phyloP scores from a whole-genome alignment of 768 basidiomycete genomes.

The Boletus pseudopeckii region DNA sequence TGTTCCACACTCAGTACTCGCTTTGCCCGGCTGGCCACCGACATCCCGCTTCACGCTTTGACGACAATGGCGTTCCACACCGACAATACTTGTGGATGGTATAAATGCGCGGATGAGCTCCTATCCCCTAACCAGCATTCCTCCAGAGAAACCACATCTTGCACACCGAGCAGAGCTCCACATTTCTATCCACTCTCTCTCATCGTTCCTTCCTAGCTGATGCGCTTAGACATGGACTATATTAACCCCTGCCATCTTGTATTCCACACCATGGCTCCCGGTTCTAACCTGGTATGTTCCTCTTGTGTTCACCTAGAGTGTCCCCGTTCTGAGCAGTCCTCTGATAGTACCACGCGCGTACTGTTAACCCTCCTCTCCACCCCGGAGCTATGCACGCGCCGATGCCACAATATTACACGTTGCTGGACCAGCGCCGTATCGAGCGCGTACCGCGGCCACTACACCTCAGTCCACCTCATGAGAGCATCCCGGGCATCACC shows the following conservation, averaged over 20 bases:
- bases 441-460: conserved; percentile 21
- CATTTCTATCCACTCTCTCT: neutral
- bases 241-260: neutral
- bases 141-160: neutral
- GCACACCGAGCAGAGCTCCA: neutral
- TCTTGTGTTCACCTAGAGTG: neutral
- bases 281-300: conserved; percentile 4
- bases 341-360: conserved; percentile 12
- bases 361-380: conserved; percentile 18
- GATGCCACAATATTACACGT: conserved; percentile 19
- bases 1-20: neutral
- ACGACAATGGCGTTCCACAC: conserved; percentile 6
- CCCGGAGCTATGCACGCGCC: conserved; percentile 6
- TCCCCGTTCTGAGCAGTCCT: neutral
- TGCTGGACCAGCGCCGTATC: conserved; percentile 16
- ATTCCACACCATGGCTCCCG: neutral
- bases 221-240: neutral
- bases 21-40: neutral
- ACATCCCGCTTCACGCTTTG: conserved; percentile 9
- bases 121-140: neutral
- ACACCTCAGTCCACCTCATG: conserved; percentile 6
- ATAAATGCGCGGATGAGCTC: conserved; percentile 7
- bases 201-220: neutral
- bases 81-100: neutral
- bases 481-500: conserved; percentile 16